Percentiles rank a stretch among this genome's conserved stretches.
Evolutionary conservation across 2,329 filamentous ascomycete genomes (phyloP).

Genomic region (Lojkania enalia): DNA sequence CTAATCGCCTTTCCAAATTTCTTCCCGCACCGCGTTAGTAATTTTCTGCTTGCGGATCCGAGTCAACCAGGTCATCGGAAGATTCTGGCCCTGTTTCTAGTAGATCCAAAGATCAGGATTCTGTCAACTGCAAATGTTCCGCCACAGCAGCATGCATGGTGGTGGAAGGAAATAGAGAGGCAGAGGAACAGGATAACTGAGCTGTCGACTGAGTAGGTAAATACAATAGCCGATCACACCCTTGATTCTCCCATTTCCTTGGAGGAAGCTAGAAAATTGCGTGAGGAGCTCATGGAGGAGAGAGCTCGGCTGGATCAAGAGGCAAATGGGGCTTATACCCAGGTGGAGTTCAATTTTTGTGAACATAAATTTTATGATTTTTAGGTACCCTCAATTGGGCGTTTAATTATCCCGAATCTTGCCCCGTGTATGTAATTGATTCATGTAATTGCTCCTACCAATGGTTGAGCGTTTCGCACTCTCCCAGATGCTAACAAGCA

Average conservation of each 20-base stretch:
- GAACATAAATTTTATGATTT: too few species aligned
- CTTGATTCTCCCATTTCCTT: conserved; percentile 11
- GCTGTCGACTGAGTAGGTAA: not conserved
- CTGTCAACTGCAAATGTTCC: conserved; percentile 54
- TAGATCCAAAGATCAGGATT: conserved; percentile 57
- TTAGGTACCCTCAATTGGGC: too few species aligned
- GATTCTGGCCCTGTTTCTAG: conserved; percentile 59
- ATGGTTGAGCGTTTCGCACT: too few species aligned
- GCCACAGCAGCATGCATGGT: conserved; percentile 44
- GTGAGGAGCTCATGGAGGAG: conserved; percentile 5
- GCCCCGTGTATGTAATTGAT: too few species aligned
- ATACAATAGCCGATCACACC: not conserved
- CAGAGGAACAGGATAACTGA: not conserved
- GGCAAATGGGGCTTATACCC: too few species aligned
- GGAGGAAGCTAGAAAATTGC: conserved; percentile 6
- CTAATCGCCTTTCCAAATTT: conserved; percentile 53
- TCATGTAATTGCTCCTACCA: too few species aligned
- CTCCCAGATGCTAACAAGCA: too few species aligned
- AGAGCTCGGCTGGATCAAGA: too few species aligned
- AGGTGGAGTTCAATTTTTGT: too few species aligned
- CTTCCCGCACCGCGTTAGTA: conserved; percentile 15
- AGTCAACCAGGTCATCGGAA: conserved; percentile 57
- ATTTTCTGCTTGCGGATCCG: conserved; percentile 53
- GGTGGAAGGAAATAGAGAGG: not conserved
- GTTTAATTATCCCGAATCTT: too few species aligned